phyloP scores from a whole-genome alignment of 768 basidiomycete species.

The Collybiopsis luxurians region DNA sequence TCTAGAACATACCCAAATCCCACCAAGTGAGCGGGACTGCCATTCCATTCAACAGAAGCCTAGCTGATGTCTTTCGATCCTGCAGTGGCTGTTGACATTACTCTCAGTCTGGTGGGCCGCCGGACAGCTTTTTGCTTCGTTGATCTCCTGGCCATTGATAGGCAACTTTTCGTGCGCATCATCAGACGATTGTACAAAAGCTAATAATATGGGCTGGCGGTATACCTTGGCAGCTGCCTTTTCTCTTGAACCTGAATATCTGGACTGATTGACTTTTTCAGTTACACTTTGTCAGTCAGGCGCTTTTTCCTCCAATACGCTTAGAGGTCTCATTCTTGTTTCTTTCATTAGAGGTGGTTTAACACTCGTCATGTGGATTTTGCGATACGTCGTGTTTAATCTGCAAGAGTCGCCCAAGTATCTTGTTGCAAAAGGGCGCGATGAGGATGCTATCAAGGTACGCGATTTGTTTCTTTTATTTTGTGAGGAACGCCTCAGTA shows the following conservation, averaged over 20 bases:
- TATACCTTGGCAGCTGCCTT: conserved; percentile 42
- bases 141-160: conserved; percentile 54
- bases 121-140: conserved; percentile 31
- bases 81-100: conserved; percentile 7
- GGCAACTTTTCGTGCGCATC: conserved; percentile 50
- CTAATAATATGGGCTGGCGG: conserved; percentile 60
- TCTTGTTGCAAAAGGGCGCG: conserved; percentile 53
- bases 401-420: conserved; percentile 64
- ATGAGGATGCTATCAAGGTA: conserved; percentile 52
- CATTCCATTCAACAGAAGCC: neutral
- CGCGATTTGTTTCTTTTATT: conserved; percentile 1
- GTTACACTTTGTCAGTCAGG: conserved; percentile 35
- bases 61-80: neutral
- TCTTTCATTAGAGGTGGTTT: conserved; percentile 39
- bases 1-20: conserved; percentile 41
- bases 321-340: neutral
- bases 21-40: conserved; percentile 27
- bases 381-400: conserved; percentile 55
- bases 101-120: conserved; percentile 7
- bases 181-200: conserved; percentile 40
- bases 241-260: neutral
- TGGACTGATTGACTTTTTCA: conserved; percentile 12
- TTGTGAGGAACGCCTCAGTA: neutral
- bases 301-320: neutral
- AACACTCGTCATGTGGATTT: conserved; percentile 50